Conservation (phyloP, 169 alveolate genomes). For the Neospora caninum region DNA sequence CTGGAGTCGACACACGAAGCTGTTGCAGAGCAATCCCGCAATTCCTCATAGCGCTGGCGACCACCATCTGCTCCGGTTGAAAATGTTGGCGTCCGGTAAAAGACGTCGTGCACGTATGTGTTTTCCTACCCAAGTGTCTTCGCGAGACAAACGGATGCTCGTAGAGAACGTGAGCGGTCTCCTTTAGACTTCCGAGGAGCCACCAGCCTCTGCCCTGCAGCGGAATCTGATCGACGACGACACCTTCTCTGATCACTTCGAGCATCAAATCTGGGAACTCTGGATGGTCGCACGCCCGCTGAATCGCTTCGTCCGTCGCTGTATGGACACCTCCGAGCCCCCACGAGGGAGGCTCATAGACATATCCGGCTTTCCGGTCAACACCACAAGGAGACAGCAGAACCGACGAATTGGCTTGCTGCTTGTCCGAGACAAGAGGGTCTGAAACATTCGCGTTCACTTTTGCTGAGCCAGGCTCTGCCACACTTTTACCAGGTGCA, state of each 20-base stretch:
- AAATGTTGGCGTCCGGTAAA: too few relatives aligned
- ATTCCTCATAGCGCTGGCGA: too few relatives aligned
- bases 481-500: not conserved
- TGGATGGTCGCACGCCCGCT: not conserved
- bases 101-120: too few relatives aligned
- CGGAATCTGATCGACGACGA: not conserved
- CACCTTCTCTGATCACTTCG: conserved; percentile 22
- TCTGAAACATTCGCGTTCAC: not conserved
- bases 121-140: conserved; percentile 5
- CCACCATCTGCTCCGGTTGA: too few relatives aligned
- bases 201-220: conserved; percentile 15
- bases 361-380: not conserved
- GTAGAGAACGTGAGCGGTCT: not conserved
- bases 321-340: not conserved
- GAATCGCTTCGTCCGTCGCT: not conserved
- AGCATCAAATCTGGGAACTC: conserved; percentile 1
- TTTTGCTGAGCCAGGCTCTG: not conserved
- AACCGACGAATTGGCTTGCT: not conserved
- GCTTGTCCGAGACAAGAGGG: not conserved
- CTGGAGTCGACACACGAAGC: too few relatives aligned
- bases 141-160: conserved; percentile 44
- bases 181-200: conserved; percentile 25
- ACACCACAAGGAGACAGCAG: not conserved
- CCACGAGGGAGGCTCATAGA: conserved; percentile 35
- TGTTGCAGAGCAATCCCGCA: too few relatives aligned